These are phyloP conservation scores for Mimosa pudica DNA, from an alignment of 306 rosid species.

Conservation along the genomic window DNA sequence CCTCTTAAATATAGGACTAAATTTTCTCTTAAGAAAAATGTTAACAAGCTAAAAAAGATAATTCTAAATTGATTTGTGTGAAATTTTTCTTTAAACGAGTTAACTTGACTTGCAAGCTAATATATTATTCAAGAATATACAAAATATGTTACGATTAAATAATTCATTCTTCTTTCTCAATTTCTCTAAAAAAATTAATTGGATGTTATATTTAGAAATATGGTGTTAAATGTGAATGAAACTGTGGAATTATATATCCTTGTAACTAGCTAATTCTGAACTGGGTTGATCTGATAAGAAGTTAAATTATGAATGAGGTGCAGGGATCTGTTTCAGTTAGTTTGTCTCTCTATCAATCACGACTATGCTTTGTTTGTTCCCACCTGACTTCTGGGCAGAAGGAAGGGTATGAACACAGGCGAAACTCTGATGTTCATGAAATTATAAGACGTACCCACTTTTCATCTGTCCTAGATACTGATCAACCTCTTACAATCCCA, in stretches of 20 bases:
- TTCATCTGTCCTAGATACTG: conserved; percentile 64
- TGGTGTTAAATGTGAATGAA: neutral
- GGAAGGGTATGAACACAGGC: conserved; percentile 77
- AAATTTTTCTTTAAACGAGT: too few species aligned
- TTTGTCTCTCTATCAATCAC: conserved; percentile 88
- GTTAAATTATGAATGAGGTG: conserved; percentile 32
- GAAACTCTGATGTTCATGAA: conserved; percentile 83
- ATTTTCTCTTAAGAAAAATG: too few species aligned
- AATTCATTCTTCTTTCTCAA: too few species aligned
- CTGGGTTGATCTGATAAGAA: conserved; percentile 27
- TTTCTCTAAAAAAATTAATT: too few species aligned
- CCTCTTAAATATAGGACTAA: too few species aligned
- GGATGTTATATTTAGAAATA: neutral
- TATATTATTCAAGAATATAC: too few species aligned
- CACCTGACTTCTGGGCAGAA: conserved; percentile 95
- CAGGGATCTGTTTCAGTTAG: conserved; percentile 97
- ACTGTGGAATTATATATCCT: neutral
- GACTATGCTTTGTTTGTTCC: conserved; percentile 92
- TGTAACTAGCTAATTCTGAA: conserved; percentile 17
- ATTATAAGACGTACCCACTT: conserved; percentile 77
- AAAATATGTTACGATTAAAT: too few species aligned
- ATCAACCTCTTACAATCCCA: conserved; percentile 84
- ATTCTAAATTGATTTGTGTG: too few species aligned
- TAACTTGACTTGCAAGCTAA: too few species aligned
- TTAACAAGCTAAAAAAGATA: too few species aligned